Percentiles rank a stretch among this genome's conserved stretches.
Conservation (phyloP, 1,284 basidiomycete species). For the Puccinia coronata region DNA sequence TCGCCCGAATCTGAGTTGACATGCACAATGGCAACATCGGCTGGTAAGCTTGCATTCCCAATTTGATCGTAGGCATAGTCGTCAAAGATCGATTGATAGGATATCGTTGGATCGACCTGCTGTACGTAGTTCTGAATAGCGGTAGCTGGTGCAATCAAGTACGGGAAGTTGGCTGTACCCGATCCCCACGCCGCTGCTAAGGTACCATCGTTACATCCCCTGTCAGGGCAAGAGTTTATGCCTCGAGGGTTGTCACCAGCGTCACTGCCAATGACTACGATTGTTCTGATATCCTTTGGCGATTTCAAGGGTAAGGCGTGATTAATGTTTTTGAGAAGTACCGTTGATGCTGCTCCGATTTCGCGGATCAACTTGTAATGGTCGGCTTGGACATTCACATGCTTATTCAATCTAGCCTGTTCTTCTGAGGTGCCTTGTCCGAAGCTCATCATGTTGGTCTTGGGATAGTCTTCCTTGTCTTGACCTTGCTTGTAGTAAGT, state of each 20-base stretch:
- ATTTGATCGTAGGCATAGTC: conserved; percentile 36
- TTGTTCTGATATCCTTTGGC: conserved; percentile 30
- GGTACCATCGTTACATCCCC: conserved; percentile 42
- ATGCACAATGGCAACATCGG: conserved; percentile 44
- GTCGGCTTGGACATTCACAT: conserved; percentile 53
- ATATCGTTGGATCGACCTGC: conserved; percentile 3
- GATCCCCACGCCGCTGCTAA: conserved; percentile 48
- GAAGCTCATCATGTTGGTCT: conserved; percentile 23
- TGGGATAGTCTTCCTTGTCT: conserved; percentile 36
- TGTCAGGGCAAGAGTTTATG: conserved; percentile 30
- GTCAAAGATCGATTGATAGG: conserved; percentile 26
- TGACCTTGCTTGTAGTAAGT: conserved; percentile 50
- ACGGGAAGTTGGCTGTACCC: conserved; percentile 33
- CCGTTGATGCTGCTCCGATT: conserved; percentile 54
- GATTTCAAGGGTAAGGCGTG: conserved; percentile 52
- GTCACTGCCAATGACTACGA: conserved; percentile 46
- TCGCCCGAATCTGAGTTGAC: conserved; percentile 48
- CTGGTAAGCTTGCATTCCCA: not conserved
- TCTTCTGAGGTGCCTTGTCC: conserved; percentile 46
- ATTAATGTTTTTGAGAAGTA: conserved; percentile 55
- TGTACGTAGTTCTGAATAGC: conserved; percentile 38
- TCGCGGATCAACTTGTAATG: conserved; percentile 54
- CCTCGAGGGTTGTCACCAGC: conserved; percentile 42
- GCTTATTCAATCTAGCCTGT: conserved; percentile 34
- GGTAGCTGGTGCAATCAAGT: conserved; percentile 39